Evolutionary conservation across 495 filamentous ascomycete genomes (phyloP).

Genomic region (Jackrogersella multiformis): DNA sequence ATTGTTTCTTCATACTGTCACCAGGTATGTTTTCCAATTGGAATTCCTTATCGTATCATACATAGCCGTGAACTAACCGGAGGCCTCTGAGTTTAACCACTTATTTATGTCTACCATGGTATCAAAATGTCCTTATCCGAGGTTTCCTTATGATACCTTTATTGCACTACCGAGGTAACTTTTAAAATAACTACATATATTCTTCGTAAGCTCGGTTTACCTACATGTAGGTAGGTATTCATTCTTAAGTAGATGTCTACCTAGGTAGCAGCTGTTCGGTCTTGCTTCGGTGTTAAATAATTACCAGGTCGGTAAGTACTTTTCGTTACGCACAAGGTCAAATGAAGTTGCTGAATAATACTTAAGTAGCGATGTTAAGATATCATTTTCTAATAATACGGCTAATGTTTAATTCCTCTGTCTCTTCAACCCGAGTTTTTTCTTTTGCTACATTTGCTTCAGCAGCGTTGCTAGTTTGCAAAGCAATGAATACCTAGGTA

Average conservation of each 20-base stretch:
- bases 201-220: background rate
- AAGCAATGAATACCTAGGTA: too few relatives aligned
- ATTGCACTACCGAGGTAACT: too few relatives aligned
- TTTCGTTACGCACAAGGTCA: conserved; percentile 7
- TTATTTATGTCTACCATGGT: background rate
- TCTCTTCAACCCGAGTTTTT: too few relatives aligned
- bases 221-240: too few relatives aligned
- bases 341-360: conserved; percentile 14
- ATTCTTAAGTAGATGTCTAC: background rate
- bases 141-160: background rate
- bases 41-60: background rate
- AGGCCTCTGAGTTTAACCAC: conserved; percentile 12
- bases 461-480: too few relatives aligned
- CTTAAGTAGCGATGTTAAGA: too few relatives aligned
- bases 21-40: conserved; percentile 1
- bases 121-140: background rate
- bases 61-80: conserved; percentile 1
- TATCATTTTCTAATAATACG: too few relatives aligned
- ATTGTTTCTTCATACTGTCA: background rate
- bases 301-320: background rate
- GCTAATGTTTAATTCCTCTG: too few relatives aligned
- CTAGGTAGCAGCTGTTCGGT: too few relatives aligned
- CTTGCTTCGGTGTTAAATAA: conserved; percentile 13
- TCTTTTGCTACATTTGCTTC: too few relatives aligned
- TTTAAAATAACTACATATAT: background rate